phyloP scores from a whole-genome alignment of 2,329 filamentous ascomycete genomes.

The Beauveria pseudobassiana region DNA sequence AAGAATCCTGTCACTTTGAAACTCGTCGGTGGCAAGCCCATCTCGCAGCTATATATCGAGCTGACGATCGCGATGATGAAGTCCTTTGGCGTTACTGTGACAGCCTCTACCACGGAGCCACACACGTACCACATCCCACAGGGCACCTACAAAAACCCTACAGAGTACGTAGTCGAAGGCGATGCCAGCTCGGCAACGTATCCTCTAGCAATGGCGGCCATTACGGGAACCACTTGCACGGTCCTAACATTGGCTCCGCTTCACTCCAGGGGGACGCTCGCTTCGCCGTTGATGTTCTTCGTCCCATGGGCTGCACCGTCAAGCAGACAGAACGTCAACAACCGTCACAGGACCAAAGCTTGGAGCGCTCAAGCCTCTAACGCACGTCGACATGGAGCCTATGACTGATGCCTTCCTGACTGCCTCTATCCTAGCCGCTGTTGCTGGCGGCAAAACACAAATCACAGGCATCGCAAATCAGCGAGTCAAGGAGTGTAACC shows the following conservation, averaged over 20 bases:
- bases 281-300: constrained; percentile 83
- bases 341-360: constrained; percentile 82
- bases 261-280: constrained; percentile 92
- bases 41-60: constrained; percentile 94
- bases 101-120: constrained; percentile 66
- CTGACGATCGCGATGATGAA: constrained; percentile 99
- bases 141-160: constrained; percentile 73
- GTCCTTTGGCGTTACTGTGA: constrained; percentile 77
- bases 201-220: constrained; percentile 85
- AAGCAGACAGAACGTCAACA: constrained; percentile 79
- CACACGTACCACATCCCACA: constrained; percentile 93
- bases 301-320: constrained; percentile 89
- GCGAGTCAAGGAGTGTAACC: constrained; percentile 95
- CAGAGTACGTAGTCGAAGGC: constrained; percentile 86
- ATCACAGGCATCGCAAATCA: constrained; percentile 97
- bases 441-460: constrained; percentile 72
- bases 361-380: constrained; percentile 66
- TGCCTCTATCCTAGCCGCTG: constrained; percentile 84
- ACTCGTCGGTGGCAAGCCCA: constrained; percentile 91
- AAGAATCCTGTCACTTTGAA: constrained; percentile 87
- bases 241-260: constrained; percentile 87
- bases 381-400: constrained; percentile 92
- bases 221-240: constrained; percentile 91
- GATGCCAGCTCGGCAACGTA: constrained; percentile 98
- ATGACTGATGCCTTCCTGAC: constrained; percentile 99